Evolutionary conservation across 306 rosid genomes (phyloP).

Genomic region (Inga leiocalycina): DNA sequence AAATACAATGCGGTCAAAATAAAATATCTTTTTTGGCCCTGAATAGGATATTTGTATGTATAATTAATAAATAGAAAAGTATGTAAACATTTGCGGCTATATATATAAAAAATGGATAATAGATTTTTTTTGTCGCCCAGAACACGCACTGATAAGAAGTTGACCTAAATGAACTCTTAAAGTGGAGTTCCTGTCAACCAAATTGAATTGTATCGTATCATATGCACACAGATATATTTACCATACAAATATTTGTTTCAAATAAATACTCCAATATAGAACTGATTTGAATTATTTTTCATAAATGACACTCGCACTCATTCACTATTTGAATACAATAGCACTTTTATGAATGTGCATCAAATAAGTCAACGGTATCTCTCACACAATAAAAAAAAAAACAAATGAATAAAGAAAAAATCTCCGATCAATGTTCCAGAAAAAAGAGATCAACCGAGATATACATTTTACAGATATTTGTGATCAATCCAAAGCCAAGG

Average conservation of each 20-base stretch:
- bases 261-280: not conserved
- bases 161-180: too few relatives aligned
- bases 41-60: too few relatives aligned
- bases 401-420: not conserved
- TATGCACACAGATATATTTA: not conserved
- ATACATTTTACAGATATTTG: not conserved
- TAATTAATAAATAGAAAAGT: too few relatives aligned
- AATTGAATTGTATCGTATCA: too few relatives aligned
- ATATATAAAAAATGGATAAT: too few relatives aligned
- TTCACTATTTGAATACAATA: not conserved
- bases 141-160: too few relatives aligned
- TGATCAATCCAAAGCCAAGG: not conserved
- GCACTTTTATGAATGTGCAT: not conserved
- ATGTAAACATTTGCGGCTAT: too few relatives aligned
- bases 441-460: not conserved
- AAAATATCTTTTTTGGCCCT: too few relatives aligned
- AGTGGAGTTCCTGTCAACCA: too few relatives aligned
- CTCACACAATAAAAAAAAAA: not conserved
- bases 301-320: not conserved
- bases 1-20: constrained; percentile 15
- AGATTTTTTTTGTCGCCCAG: too few relatives aligned
- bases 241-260: not conserved
- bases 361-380: not conserved
- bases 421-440: not conserved
- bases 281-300: not conserved